Percentiles rank a stretch among this genome's conserved stretches.
phyloP scores from a whole-genome alignment of 257 asterid species.

The Solanum rostratum region DNA sequence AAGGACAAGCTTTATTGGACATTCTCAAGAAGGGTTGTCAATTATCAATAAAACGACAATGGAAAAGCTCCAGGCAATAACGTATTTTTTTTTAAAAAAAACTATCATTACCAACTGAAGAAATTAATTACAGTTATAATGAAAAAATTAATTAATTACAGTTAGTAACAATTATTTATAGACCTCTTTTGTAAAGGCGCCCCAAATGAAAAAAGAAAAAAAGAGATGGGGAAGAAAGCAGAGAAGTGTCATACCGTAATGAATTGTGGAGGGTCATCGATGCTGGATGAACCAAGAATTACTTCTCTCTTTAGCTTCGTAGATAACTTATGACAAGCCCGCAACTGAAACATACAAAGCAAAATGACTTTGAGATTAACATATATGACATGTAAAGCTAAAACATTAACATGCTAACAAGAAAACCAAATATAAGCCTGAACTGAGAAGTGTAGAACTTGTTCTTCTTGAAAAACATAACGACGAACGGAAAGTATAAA shows the following conservation, averaged over 20 bases:
- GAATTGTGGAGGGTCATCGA: slow-evolving; percentile 91
- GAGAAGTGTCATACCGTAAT: slow-evolving; percentile 56
- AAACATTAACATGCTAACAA: background rate
- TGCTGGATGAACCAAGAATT: slow-evolving; percentile 90
- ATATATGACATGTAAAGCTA: background rate
- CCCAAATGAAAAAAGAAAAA: background rate
- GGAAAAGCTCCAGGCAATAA: background rate
- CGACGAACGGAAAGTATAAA: background rate
- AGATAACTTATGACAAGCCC: slow-evolving; percentile 89
- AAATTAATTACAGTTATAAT: background rate
- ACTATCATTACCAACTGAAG: background rate
- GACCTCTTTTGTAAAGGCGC: background rate
- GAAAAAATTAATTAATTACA: background rate
- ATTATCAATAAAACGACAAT: background rate
- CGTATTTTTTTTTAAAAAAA: background rate
- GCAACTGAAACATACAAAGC: slow-evolving; percentile 40
- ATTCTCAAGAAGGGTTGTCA: background rate
- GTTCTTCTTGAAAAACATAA: background rate
- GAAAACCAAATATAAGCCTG: background rate
- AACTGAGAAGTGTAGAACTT: background rate
- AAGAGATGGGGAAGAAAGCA: slow-evolving; percentile 5
- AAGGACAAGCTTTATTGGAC: background rate
- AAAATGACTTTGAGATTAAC: slow-evolving; percentile 1
- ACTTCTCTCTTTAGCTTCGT: slow-evolving; percentile 79
- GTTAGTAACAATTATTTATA: background rate